These are phyloP conservation scores for Pneumocystis canis DNA, from an alignment of 1,139 yeast genomes.

Conservation along the genomic window DNA sequence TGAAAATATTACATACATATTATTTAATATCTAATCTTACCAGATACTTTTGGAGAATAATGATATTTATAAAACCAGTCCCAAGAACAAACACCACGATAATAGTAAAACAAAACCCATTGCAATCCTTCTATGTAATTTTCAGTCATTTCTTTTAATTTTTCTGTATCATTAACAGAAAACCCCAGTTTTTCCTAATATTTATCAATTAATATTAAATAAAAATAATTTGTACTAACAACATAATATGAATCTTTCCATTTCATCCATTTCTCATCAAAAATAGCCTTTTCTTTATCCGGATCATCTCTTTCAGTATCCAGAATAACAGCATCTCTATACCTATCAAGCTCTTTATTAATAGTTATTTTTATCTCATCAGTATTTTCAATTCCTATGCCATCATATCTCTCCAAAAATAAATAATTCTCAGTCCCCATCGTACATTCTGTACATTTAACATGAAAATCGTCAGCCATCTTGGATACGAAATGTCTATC, in stretches of 20 bases:
- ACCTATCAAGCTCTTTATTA: slow-evolving; percentile 35
- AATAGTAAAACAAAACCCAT: slow-evolving; percentile 87
- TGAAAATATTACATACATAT: neutral
- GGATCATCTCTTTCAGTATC: slow-evolving; percentile 50
- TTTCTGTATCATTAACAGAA: slow-evolving; percentile 37
- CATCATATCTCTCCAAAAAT: slow-evolving; percentile 16
- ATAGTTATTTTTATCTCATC: slow-evolving; percentile 17
- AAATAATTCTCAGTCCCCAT: slow-evolving; percentile 45
- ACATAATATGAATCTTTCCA: slow-evolving; percentile 76
- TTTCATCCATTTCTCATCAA: slow-evolving; percentile 41
- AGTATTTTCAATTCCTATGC: slow-evolving; percentile 9
- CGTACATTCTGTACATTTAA: slow-evolving; percentile 26
- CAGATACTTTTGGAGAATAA: slow-evolving; percentile 80
- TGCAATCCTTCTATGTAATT: slow-evolving; percentile 88
- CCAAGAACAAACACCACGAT: slow-evolving; percentile 86
- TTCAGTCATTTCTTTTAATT: slow-evolving; percentile 47
- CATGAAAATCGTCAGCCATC: slow-evolving; percentile 25
- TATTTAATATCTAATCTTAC: neutral
- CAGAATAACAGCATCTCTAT: slow-evolving; percentile 51
- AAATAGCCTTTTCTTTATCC: slow-evolving; percentile 24
- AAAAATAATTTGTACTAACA: neutral
- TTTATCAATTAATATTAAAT: neutral
- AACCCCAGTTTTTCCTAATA: slow-evolving; percentile 56
- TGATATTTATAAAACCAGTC: slow-evolving; percentile 83
- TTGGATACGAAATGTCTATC: neutral